Percentiles rank a stretch among this genome's conserved stretches.
Conservation (phyloP, 228 moss, liverwort and hornwort species). For the Sphagnum magellanicum region DNA sequence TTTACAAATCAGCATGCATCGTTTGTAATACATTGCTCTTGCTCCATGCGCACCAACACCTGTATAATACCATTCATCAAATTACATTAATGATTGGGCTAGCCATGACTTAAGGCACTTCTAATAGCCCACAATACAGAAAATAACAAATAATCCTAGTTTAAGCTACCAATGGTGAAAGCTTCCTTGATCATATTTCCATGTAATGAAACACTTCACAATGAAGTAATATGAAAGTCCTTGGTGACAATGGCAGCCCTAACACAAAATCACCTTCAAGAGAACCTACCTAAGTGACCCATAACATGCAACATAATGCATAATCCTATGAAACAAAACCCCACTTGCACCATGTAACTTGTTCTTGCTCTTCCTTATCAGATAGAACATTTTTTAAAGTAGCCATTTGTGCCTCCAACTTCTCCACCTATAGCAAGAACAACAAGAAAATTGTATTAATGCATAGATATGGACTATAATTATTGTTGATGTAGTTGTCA, state of each 20-base stretch:
- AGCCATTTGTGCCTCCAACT: constrained; percentile 48
- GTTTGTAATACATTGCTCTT: constrained; percentile 65
- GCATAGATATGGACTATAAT: too few species aligned
- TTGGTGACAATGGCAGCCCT: not conserved
- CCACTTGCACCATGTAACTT: constrained; percentile 58
- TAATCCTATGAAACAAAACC: too few species aligned
- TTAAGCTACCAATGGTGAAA: not conserved
- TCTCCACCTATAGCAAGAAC: constrained; percentile 40
- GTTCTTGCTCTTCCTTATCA: constrained; percentile 73
- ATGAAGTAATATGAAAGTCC: not conserved
- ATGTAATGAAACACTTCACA: not conserved
- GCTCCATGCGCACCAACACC: constrained; percentile 76
- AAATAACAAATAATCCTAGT: not conserved
- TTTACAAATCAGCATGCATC: constrained; percentile 69
- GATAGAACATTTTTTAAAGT: constrained; percentile 39
- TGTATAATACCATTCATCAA: constrained; percentile 6
- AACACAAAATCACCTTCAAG: too few species aligned
- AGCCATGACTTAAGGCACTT: too few species aligned
- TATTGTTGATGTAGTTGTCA: too few species aligned
- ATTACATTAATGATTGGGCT: too few species aligned
- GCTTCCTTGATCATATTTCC: not conserved
- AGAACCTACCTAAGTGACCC: too few species aligned
- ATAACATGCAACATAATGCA: too few species aligned
- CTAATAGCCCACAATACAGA: too few species aligned
- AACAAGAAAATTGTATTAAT: not conserved